A percentile compares a stretch with the other conserved stretches of the same genome.
Conservation (phyloP, 352 stramenopile species). For the Aphanomyces cochlioides region DNA sequence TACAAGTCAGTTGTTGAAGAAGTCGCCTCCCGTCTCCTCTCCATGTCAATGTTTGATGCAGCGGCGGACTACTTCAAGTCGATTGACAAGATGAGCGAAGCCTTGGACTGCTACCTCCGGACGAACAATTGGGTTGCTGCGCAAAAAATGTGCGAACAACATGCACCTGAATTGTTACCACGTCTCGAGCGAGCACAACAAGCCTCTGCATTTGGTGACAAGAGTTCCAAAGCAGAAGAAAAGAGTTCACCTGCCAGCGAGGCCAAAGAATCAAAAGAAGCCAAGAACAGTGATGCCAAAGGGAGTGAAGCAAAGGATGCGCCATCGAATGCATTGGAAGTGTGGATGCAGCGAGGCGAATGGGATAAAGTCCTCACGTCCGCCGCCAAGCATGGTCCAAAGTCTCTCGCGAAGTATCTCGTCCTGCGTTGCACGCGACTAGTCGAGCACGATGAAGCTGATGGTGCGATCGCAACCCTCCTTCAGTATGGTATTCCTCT, state of each 20-base stretch:
- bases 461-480: conserved; percentile 74
- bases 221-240: not conserved
- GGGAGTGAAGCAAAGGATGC: conserved; percentile 46
- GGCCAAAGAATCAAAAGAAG: not conserved
- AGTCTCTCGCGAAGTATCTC: conserved; percentile 84
- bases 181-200: conserved; percentile 79
- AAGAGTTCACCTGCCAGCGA: not conserved
- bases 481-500: conserved; percentile 75
- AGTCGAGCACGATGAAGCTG: conserved; percentile 65
- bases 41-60: conserved; percentile 78
- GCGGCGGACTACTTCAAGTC: conserved; percentile 86
- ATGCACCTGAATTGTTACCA: conserved; percentile 71
- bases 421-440: conserved; percentile 65
- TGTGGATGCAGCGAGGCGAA: conserved; percentile 90
- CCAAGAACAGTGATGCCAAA: conserved; percentile 14
- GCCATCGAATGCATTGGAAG: conserved; percentile 60
- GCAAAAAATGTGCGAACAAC: conserved; percentile 74
- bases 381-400: conserved; percentile 66
- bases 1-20: conserved; percentile 89
- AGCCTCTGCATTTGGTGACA: conserved; percentile 62
- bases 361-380: conserved; percentile 91
- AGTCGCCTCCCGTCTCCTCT: conserved; percentile 76
- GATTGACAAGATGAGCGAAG: conserved; percentile 90
- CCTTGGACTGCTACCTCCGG: conserved; percentile 81
- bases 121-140: conserved; percentile 71